These are phyloP conservation scores for Zhuliangozyma parablackwelliae DNA, from an alignment of 1,139 yeast genomes.

Conservation along the genomic window DNA sequence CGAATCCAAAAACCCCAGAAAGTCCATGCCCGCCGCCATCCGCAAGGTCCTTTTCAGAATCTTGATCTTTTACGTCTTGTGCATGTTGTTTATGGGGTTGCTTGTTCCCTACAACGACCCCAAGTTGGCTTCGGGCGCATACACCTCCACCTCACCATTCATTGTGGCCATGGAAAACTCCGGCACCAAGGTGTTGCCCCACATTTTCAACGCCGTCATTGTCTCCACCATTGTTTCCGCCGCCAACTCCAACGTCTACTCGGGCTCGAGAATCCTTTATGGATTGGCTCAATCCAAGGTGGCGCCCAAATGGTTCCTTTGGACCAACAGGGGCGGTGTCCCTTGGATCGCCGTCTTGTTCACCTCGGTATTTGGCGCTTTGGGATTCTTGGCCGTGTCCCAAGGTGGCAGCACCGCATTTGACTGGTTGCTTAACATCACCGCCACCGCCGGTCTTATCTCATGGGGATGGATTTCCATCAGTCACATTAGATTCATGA, in stretches of 20 bases:
- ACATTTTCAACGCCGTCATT: slow-evolving; percentile 73
- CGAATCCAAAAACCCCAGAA: slow-evolving; percentile 78
- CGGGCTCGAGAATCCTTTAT: slow-evolving; percentile 69
- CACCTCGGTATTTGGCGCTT: slow-evolving; percentile 59
- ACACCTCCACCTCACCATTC: slow-evolving; percentile 48
- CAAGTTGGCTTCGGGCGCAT: slow-evolving; percentile 21
- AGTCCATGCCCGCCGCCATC: slow-evolving; percentile 80
- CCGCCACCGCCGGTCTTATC: slow-evolving; percentile 72
- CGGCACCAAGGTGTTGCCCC: slow-evolving; percentile 65
- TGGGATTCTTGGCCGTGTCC: slow-evolving; percentile 67
- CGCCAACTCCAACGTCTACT: slow-evolving; percentile 76
- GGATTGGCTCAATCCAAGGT: slow-evolving; percentile 59
- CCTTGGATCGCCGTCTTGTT: slow-evolving; percentile 59
- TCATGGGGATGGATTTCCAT: slow-evolving; percentile 68
- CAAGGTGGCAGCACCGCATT: slow-evolving; percentile 66
- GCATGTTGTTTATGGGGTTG: slow-evolving; percentile 77
- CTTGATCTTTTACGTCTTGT: slow-evolving; percentile 71
- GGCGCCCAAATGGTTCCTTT: slow-evolving; percentile 55
- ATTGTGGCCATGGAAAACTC: slow-evolving; percentile 61
- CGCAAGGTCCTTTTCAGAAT: slow-evolving; percentile 80
- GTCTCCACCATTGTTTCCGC: slow-evolving; percentile 69
- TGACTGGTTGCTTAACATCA: slow-evolving; percentile 77
- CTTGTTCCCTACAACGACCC: slow-evolving; percentile 77
- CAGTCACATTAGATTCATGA: slow-evolving; percentile 66
- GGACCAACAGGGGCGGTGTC: slow-evolving; percentile 59